phyloP scores from a whole-genome alignment of 2,329 filamentous ascomycete genomes.

The Alternaria postmessia region DNA sequence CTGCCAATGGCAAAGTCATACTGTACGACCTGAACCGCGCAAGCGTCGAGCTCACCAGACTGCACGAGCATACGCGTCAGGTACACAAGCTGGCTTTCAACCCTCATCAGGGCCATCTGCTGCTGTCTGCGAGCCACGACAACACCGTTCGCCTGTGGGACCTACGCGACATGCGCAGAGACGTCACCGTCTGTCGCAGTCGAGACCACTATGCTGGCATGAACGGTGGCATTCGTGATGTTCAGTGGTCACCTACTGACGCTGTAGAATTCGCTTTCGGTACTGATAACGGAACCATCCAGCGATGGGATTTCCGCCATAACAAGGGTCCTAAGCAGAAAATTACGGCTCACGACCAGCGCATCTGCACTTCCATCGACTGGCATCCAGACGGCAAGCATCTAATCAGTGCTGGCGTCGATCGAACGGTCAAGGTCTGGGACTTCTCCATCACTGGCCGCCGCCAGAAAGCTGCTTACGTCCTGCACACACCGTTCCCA shows the following conservation, averaged over 20 bases:
- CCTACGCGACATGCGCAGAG: conserved; percentile 62
- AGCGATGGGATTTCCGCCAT: conserved; percentile 70
- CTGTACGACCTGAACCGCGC: conserved; percentile 70
- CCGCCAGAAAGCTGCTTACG: conserved; percentile 66
- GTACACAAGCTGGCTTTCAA: conserved; percentile 73
- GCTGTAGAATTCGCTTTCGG: conserved; percentile 70
- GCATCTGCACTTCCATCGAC: conserved; percentile 68
- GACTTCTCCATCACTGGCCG: conserved; percentile 66
- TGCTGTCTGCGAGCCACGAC: conserved; percentile 72
- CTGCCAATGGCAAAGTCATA: conserved; percentile 70
- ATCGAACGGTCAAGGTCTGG: conserved; percentile 70
- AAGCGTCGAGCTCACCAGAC: conserved; percentile 66
- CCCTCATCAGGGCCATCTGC: conserved; percentile 65
- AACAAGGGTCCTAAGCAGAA: conserved; percentile 65
- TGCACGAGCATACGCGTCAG: conserved; percentile 71
- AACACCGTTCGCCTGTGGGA: conserved; percentile 71
- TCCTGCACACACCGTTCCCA: conserved; percentile 68
- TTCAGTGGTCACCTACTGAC: conserved; percentile 71
- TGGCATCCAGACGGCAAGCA: conserved; percentile 74
- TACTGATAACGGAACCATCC: conserved; percentile 69
- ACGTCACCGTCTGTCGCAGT: conserved; percentile 62
- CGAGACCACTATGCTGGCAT: conserved; percentile 64
- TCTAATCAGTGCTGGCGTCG: conserved; percentile 68
- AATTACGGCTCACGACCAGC: conserved; percentile 67
- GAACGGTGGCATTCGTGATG: conserved; percentile 68